Percentiles rank a stretch among this genome's conserved stretches.
These are phyloP conservation scores for Mortierella sp. DNA, from an alignment of 371 early-diverging fungal genomes.

Conservation along the genomic window DNA sequence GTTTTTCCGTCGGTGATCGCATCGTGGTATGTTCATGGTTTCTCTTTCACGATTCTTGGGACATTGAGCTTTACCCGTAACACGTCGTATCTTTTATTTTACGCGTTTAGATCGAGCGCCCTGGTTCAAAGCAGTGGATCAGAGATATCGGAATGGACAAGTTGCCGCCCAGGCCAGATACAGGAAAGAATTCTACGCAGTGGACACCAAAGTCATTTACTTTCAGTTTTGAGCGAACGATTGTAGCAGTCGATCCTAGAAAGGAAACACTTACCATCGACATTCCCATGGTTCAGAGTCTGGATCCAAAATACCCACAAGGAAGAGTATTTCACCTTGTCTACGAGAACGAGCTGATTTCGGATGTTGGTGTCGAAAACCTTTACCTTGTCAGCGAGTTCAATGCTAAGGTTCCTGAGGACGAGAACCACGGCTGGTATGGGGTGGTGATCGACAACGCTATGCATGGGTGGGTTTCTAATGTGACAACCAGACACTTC, in stretches of 20 bases:
- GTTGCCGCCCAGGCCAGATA: conserved; percentile 22
- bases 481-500: conserved; percentile 26
- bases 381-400: conserved; percentile 17
- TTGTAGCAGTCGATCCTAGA: conserved; percentile 7
- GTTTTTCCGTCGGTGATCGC: conserved; percentile 12
- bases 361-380: conserved; percentile 32
- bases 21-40: conserved; percentile 14
- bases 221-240: conserved; percentile 21
- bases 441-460: conserved; percentile 22
- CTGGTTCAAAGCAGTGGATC: conserved; percentile 26
- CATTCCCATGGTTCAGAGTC: conserved; percentile 31
- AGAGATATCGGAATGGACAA: conserved; percentile 23
- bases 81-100: background rate
- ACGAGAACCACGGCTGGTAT: conserved; percentile 30
- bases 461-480: conserved; percentile 29
- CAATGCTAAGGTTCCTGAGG: conserved; percentile 9
- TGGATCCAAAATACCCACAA: conserved; percentile 25
- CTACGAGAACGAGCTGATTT: conserved; percentile 15
- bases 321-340: conserved; percentile 8
- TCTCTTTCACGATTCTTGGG: background rate
- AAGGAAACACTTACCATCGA: conserved; percentile 6
- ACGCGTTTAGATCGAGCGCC: conserved; percentile 17
- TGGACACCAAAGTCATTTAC: conserved; percentile 16
- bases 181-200: conserved; percentile 2
- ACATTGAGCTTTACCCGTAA: too few relatives aligned